A percentile compares a stretch with the other conserved stretches of the same genome.
Conservation (phyloP, 352 stramenopile genomes). For the Phytophthora meadii region DNA sequence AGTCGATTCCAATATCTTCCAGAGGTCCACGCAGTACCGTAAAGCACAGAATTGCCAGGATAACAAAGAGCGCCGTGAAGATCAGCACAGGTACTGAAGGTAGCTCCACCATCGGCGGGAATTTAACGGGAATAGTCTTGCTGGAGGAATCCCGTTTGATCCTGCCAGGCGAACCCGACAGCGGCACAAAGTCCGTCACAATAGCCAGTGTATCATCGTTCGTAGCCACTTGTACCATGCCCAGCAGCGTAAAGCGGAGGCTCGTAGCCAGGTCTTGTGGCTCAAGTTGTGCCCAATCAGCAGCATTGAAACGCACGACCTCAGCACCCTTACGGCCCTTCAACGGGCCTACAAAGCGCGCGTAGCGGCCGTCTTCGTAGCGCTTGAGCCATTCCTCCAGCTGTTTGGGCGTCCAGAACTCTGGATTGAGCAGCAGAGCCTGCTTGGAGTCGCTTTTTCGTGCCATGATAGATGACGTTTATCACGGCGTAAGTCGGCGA, state of each 20-base stretch:
- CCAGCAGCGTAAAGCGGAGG: conserved; percentile 85
- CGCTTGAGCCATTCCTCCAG: conserved; percentile 76
- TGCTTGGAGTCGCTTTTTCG: conserved; percentile 69
- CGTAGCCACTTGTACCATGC: conserved; percentile 85
- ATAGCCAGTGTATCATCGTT: conserved; percentile 69
- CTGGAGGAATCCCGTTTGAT: conserved; percentile 23
- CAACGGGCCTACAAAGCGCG: conserved; percentile 53
- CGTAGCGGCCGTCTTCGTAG: conserved; percentile 82
- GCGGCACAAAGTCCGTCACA: conserved; percentile 80
- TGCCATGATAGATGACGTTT: conserved; percentile 57
- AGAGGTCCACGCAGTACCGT: conserved; percentile 75
- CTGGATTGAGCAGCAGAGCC: conserved; percentile 75
- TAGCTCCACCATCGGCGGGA: conserved; percentile 84
- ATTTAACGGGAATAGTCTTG: conserved; percentile 62
- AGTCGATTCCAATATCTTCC: conserved; percentile 59
- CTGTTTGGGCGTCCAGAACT: conserved; percentile 82
- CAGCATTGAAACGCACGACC: conserved; percentile 69
- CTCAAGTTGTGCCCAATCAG: conserved; percentile 63
- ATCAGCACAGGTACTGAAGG: conserved; percentile 68
- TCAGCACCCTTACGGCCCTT: conserved; percentile 70
- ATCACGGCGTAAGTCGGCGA: conserved; percentile 6
- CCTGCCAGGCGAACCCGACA: conserved; percentile 28
- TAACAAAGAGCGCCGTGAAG: conserved; percentile 55
- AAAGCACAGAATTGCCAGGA: conserved; percentile 70
- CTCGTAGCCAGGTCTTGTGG: conserved; percentile 75